phyloP scores from a whole-genome alignment of 805 yeast genomes.

The Candida rishiriensis region DNA sequence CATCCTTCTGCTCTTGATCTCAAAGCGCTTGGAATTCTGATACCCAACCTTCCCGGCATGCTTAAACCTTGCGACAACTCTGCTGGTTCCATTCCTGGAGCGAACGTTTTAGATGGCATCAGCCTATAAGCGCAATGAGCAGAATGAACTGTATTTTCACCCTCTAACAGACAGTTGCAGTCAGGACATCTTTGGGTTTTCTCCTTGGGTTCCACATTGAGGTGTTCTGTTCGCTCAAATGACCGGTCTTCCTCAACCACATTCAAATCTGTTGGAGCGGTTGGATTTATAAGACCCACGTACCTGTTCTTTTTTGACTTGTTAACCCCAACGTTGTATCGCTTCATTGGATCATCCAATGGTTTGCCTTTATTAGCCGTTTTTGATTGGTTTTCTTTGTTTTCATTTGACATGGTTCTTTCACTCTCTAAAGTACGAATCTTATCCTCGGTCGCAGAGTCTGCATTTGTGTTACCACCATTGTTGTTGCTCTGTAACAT shows the following conservation, averaged over 20 bases:
- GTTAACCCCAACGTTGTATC: too few relatives aligned
- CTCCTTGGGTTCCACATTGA: slow-evolving; percentile 4
- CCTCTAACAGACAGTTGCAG: slow-evolving; percentile 12
- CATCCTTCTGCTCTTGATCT: slow-evolving; percentile 18
- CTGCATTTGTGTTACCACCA: too few relatives aligned
- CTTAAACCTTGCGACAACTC: slow-evolving; percentile 21
- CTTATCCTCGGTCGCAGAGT: slow-evolving; percentile 13
- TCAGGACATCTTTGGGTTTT: slow-evolving; percentile 14
- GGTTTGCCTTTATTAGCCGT: slow-evolving; percentile 7
- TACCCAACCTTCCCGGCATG: slow-evolving; percentile 24
- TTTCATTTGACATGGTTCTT: slow-evolving; percentile 14
- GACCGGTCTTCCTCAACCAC: slow-evolving; percentile 6
- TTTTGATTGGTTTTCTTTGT: slow-evolving; percentile 16
- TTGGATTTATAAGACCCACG: slow-evolving; percentile 12
- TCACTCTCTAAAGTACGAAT: slow-evolving; percentile 13
- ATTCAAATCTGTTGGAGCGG: slow-evolving; percentile 10
- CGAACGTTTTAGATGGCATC: background rate
- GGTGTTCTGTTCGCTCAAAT: slow-evolving; percentile 5
- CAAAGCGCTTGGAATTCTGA: slow-evolving; percentile 22
- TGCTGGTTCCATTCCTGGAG: slow-evolving; percentile 12
- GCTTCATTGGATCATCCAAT: slow-evolving; percentile 1
- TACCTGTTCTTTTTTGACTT: slow-evolving; percentile 10
- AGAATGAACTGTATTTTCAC: slow-evolving; percentile 14
- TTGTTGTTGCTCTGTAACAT: slow-evolving; percentile 1
- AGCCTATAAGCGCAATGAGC: slow-evolving; percentile 8